Evolutionary conservation across 345 rosid species (phyloP).

Genomic region (Clarkia xantiana): DNA sequence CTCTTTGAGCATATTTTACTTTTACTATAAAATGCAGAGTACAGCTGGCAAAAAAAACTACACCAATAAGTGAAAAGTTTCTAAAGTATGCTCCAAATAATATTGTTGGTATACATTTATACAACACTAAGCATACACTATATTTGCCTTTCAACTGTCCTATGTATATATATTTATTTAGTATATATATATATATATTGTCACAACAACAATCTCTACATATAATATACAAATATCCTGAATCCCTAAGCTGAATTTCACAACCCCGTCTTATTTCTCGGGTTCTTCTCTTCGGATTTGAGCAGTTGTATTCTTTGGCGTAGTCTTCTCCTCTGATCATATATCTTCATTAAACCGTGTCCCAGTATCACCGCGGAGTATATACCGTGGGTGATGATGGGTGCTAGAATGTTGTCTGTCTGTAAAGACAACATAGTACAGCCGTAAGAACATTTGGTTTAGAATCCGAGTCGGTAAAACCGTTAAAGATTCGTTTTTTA

Average conservation of each 20-base stretch:
- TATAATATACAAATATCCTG: slow-evolving; percentile 13
- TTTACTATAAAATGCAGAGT: no score
- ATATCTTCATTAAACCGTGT: slow-evolving; percentile 88
- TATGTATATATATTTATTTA: no score
- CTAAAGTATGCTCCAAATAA: no score
- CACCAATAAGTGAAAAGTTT: no score
- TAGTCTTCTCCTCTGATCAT: slow-evolving; percentile 59
- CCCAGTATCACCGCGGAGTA: slow-evolving; percentile 75
- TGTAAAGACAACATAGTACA: slow-evolving; percentile 13
- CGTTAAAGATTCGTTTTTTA: not conserved
- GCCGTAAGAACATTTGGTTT: not conserved
- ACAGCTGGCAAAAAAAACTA: no score
- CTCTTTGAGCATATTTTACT: no score
- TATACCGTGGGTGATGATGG: slow-evolving; percentile 84
- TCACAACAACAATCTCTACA: slow-evolving; percentile 1
- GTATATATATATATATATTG: not conserved
- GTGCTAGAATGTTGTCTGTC: slow-evolving; percentile 79
- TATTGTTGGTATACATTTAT: no score
- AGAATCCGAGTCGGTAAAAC: not conserved
- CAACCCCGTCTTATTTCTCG: slow-evolving; percentile 4
- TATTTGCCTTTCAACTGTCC: no score
- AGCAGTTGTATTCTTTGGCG: slow-evolving; percentile 62
- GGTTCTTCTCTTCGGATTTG: slow-evolving; percentile 26
- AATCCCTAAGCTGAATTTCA: not conserved
- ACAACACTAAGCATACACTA: no score